Base-by-base conservation (phyloP, 352 stramenopile genomes). In the Pythium utonaiense region DNA sequence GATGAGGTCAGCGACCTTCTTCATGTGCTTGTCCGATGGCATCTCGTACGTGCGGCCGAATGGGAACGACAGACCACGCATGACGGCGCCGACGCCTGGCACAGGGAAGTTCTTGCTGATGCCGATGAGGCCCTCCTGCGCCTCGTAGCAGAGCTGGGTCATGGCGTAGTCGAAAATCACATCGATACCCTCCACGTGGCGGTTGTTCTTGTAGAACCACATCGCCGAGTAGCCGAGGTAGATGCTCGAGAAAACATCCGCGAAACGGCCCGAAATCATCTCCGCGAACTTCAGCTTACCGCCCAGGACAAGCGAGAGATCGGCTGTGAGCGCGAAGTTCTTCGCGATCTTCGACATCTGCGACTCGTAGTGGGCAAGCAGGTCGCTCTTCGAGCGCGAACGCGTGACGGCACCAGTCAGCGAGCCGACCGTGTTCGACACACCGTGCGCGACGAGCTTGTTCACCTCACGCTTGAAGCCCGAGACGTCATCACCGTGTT, bases 211-310 rank as follows among this genome's bases (percentile, higher is more conserved):
- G 80, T 98, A 98, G 62, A 98, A 98, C 86, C 97, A 98, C 53
- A 99, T 85, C 22, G 91, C 96, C 34, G 96, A 93, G 86, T 99
- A 99, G 48, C 97, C 96, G 31, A 99, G 70, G 75, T 98, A 99
- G 52, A 99, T 89, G 65, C 90, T 97, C 36, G 93, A 98, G 63
- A 99, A 93, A 13, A 98, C 95, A 79, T 99, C 97, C 0, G 96
- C 88, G 62, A 99, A 97, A 36, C 97, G 84, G 24, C 97, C 97
- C 69, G 96, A 98, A 30, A 99, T 83, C 78, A 99, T 97, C 73
- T 99, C 97, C 50, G 97, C 96, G 71, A 99, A 99, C 78, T 99
- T 99, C 28, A 99, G 83, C 66, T 97, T 96, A 47, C 97, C 97
- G 40, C 97, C 97, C 49, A 99, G 83, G 61, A 98, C 96, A 31